Conservation (phyloP, 805 yeast species). For the Sugiyamaella floridensis region DNA sequence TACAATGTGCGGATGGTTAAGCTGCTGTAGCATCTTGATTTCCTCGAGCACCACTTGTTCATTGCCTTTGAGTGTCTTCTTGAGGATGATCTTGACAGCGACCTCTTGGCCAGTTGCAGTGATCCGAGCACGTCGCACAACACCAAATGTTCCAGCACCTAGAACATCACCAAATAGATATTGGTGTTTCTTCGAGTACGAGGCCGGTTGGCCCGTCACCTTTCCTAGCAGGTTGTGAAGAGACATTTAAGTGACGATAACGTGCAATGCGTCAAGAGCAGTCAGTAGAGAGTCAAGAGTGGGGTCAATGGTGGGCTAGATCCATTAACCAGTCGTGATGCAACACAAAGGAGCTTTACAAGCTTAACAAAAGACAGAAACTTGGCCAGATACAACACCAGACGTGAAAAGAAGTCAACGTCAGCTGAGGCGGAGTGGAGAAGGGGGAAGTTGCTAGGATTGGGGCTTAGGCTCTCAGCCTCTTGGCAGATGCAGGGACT, state of each 20-base stretch:
- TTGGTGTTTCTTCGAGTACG: slow-evolving; percentile 56
- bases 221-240: slow-evolving; percentile 37
- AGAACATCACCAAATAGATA: slow-evolving; percentile 76
- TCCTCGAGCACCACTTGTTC: slow-evolving; percentile 77
- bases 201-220: slow-evolving; percentile 64
- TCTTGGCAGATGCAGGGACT: neutral
- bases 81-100: slow-evolving; percentile 83
- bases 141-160: slow-evolving; percentile 95
- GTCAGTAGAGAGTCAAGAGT: too few relatives aligned
- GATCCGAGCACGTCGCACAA: slow-evolving; percentile 69
- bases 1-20: slow-evolving; percentile 83
- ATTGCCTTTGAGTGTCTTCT: slow-evolving; percentile 75
- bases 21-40: slow-evolving; percentile 55
- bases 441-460: neutral
- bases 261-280: neutral
- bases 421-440: too few relatives aligned
- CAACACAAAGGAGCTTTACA: too few relatives aligned
- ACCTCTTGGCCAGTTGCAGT: slow-evolving; percentile 56
- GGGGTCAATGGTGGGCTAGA: too few relatives aligned
- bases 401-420: too few relatives aligned
- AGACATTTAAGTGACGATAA: neutral
- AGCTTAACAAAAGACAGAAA: too few relatives aligned
- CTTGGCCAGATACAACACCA: too few relatives aligned
- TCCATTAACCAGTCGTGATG: too few relatives aligned
- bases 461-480: neutral